Evolutionary conservation across 495 filamentous ascomycete genomes (phyloP).

Genomic region (Lindgomyces ingoldianus): DNA sequence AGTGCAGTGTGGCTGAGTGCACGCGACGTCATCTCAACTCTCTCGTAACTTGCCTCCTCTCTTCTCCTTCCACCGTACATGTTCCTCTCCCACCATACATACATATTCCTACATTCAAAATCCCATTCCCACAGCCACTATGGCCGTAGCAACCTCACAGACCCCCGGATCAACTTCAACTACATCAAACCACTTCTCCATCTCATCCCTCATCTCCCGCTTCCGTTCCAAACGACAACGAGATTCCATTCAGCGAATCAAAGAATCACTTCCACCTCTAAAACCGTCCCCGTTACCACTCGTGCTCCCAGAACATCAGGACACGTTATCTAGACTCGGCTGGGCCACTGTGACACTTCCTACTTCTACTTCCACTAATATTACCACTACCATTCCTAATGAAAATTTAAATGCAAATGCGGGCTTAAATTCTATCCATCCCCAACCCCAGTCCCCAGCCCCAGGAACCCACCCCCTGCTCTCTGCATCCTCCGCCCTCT

Average conservation of each 20-base stretch:
- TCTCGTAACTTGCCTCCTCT: not conserved
- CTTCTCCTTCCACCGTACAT: conserved; percentile 1
- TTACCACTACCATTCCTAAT: not conserved
- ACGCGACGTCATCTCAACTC: conserved; percentile 34
- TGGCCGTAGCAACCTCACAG: not conserved
- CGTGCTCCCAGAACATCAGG: conserved; percentile 26
- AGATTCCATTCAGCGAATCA: not conserved
- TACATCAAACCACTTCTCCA: conserved; percentile 18
- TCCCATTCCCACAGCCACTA: not conserved
- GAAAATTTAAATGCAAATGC: not conserved
- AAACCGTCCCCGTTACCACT: conserved; percentile 22
- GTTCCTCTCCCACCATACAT: not conserved
- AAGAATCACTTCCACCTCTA: conserved; percentile 19
- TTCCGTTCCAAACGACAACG: conserved; percentile 15
- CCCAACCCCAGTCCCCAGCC: not conserved
- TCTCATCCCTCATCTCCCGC: conserved; percentile 23
- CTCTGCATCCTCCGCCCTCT: conserved; percentile 22
- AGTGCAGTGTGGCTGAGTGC: conserved; percentile 19
- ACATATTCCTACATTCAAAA: not conserved
- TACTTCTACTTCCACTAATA: too few relatives aligned
- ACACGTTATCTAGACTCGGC: conserved; percentile 23
- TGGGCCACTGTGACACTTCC: conserved; percentile 38
- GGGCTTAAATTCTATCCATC: not conserved
- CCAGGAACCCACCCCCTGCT: conserved; percentile 27
- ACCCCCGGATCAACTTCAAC: not conserved